phyloP scores from a whole-genome alignment of 345 rosid genomes.

The Arabis alpina region DNA sequence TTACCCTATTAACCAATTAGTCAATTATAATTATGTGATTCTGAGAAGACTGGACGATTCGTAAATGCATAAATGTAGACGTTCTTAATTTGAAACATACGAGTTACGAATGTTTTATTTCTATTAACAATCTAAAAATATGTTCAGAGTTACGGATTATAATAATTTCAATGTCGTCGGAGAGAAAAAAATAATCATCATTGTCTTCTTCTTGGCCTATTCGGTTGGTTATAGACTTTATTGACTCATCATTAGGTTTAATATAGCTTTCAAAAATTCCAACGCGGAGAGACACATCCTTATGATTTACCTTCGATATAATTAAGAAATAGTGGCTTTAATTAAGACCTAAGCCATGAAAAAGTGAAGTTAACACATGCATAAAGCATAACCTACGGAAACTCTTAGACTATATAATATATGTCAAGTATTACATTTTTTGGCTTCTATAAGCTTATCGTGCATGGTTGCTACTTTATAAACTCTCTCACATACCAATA shows the following conservation, averaged over 20 bases:
- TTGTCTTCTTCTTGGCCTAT: constrained; percentile 19
- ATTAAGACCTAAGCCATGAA: constrained; percentile 36
- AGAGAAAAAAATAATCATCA: background rate
- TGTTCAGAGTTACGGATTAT: constrained; percentile 14
- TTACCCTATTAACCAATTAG: background rate
- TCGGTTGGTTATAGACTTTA: constrained; percentile 24
- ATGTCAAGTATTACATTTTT: constrained; percentile 22
- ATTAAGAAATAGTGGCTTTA: constrained; percentile 34
- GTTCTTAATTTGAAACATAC: background rate
- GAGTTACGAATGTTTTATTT: background rate
- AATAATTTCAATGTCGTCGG: background rate
- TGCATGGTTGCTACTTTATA: constrained; percentile 32
- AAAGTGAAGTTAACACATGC: constrained; percentile 46
- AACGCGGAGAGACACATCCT: constrained; percentile 27
- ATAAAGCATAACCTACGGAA: constrained; percentile 43
- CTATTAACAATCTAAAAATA: background rate
- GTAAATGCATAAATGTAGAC: background rate
- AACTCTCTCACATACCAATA: constrained; percentile 14
- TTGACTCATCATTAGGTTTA: constrained; percentile 25
- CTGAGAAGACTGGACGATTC: background rate
- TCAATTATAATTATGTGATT: background rate
- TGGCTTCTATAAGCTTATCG: constrained; percentile 26
- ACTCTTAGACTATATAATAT: constrained; percentile 30
- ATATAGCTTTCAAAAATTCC: constrained; percentile 25
- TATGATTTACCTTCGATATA: constrained; percentile 16